These are phyloP conservation scores for Erythrophleum fordii DNA, from an alignment of 306 rosid genomes.

Conservation along the genomic window DNA sequence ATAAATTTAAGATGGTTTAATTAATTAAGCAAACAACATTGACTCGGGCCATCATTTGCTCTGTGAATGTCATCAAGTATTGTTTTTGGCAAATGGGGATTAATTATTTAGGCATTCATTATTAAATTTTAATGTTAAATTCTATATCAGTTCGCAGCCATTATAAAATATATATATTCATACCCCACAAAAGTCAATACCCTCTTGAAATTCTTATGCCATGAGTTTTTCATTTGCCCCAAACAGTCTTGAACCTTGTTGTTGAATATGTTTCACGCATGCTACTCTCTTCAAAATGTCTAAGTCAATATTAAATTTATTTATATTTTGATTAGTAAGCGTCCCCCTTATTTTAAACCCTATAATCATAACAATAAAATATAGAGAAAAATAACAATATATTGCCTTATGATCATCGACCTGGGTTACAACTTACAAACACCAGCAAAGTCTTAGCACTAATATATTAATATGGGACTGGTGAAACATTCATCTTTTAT, in stretches of 20 bases:
- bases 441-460: no score
- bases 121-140: neutral
- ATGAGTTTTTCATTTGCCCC: constrained; percentile 33
- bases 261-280: constrained; percentile 9
- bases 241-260: constrained; percentile 36
- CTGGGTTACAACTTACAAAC: neutral
- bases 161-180: neutral
- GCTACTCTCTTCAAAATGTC: constrained; percentile 33
- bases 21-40: constrained; percentile 35
- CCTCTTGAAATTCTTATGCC: constrained; percentile 45
- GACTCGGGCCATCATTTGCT: constrained; percentile 29
- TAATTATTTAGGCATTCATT: neutral
- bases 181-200: constrained; percentile 47
- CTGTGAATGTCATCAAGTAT: constrained; percentile 34
- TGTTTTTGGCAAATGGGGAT: constrained; percentile 2
- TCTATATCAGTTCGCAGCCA: neutral
- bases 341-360: neutral
- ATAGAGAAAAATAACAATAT: neutral
- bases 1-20: neutral
- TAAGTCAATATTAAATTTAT: neutral
- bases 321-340: constrained; percentile 13
- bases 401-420: neutral
- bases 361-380: neutral
- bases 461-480: no score
- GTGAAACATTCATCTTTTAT: no score